Evolutionary conservation across 202 grass and related monocot species (phyloP).

Genomic region (Setaria italica): DNA sequence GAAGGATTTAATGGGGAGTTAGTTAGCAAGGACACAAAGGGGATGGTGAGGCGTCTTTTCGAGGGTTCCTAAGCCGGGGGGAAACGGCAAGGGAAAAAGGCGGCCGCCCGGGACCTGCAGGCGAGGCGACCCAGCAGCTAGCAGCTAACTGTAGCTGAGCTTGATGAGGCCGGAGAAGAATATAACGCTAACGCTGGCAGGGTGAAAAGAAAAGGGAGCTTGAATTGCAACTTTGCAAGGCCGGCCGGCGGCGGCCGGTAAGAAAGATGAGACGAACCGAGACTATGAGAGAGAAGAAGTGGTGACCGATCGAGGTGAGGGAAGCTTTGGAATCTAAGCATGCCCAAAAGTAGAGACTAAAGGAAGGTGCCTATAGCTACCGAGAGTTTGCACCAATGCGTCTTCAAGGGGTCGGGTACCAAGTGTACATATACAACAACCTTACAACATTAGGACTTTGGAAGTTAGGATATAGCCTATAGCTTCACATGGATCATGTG

Average conservation of each 20-base stretch:
- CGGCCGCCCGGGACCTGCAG: neutral
- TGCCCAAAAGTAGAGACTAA: slow-evolving; percentile 36
- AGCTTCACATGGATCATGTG: slow-evolving; percentile 42
- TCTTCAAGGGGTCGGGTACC: neutral
- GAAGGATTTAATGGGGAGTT: slow-evolving; percentile 65
- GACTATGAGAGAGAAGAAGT: slow-evolving; percentile 32
- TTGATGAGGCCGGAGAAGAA: slow-evolving; percentile 27
- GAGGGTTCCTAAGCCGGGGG: slow-evolving; percentile 64
- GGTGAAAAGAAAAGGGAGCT: slow-evolving; percentile 31
- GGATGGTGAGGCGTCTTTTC: slow-evolving; percentile 85
- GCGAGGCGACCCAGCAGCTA: no score
- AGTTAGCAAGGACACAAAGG: slow-evolving; percentile 65
- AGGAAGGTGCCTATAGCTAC: slow-evolving; percentile 21
- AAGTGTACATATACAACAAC: neutral
- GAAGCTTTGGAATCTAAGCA: slow-evolving; percentile 50
- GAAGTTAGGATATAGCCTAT: neutral
- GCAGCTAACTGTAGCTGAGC: neutral
- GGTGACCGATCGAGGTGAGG: neutral
- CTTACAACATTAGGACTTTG: neutral
- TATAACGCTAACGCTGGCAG: neutral
- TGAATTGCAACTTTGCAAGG: neutral
- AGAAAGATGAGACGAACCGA: neutral
- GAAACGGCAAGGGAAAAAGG: slow-evolving; percentile 48
- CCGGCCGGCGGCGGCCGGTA: neutral
- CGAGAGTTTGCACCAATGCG: slow-evolving; percentile 41